phyloP scores from a whole-genome alignment of 495 filamentous ascomycete genomes.

The Aspergillus indologenus region DNA sequence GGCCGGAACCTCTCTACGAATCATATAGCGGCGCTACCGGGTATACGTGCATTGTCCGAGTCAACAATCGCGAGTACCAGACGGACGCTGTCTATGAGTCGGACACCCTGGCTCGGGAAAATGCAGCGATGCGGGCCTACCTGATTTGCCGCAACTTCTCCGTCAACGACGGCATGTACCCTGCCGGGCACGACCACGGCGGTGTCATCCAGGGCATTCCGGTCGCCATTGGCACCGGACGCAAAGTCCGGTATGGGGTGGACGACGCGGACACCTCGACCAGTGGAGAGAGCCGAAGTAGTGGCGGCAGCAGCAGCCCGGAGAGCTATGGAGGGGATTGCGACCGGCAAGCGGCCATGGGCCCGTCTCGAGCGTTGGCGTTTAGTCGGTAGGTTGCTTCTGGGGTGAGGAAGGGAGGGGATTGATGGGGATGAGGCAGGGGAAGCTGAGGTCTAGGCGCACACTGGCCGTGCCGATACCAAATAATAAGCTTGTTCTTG shows the following conservation, averaged over 20 bases:
- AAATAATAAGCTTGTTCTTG: background rate
- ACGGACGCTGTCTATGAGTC: constrained; percentile 81
- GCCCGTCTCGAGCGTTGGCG: constrained; percentile 15
- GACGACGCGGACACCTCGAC: constrained; percentile 47
- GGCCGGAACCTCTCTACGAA: constrained; percentile 91
- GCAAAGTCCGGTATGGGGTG: constrained; percentile 33
- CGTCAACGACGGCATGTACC: constrained; percentile 91
- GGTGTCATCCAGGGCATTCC: constrained; percentile 86
- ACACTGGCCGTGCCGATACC: background rate
- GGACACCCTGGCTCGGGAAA: constrained; percentile 82
- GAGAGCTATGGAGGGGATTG: constrained; percentile 35
- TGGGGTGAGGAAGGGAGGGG: background rate
- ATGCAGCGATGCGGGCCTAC: constrained; percentile 94
- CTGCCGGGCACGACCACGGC: constrained; percentile 64
- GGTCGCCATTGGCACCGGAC: constrained; percentile 64
- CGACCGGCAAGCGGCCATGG: constrained; percentile 13
- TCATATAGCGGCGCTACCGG: constrained; percentile 63
- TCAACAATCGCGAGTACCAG: constrained; percentile 96
- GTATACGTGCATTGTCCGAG: constrained; percentile 85
- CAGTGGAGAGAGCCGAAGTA: constrained; percentile 48
- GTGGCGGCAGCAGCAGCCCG: constrained; percentile 56
- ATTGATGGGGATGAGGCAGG: no score
- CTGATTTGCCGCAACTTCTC: constrained; percentile 99
- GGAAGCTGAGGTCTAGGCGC: no score
- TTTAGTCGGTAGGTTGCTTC: constrained; percentile 5